Percentiles rank a stretch among this genome's conserved stretches.
phyloP scores from a whole-genome alignment of 148 eudicot genomes.

The Rhododendron williamsianum region DNA sequence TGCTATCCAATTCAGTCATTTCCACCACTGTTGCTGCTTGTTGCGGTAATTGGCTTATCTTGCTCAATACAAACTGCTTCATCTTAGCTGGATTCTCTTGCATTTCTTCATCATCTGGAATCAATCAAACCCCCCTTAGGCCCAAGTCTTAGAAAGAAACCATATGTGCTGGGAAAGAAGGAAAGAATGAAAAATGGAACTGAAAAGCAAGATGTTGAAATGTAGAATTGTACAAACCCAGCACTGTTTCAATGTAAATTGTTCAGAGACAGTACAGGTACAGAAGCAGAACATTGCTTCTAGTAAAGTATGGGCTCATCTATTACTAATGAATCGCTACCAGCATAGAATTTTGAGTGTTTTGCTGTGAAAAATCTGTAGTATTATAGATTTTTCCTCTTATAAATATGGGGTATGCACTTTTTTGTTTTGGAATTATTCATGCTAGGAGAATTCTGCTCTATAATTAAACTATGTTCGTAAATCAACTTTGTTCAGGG shows the following conservation, averaged over 20 bases:
- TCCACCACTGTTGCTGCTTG: constrained; percentile 12
- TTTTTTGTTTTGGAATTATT: neutral
- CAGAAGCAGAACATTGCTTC: neutral
- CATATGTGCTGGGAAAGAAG: neutral
- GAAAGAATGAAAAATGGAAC: neutral
- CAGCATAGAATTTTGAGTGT: neutral
- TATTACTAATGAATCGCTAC: neutral
- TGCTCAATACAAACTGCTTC: constrained; percentile 39
- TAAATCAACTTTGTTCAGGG: neutral
- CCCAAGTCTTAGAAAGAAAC: neutral
- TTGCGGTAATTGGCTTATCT: constrained; percentile 17
- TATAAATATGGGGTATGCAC: neutral
- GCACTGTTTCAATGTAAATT: neutral
- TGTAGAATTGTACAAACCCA: neutral
- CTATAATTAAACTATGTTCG: neutral
- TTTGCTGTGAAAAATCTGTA: neutral
- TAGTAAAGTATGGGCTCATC: neutral
- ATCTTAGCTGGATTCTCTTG: constrained; percentile 23
- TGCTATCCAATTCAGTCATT: constrained; percentile 19
- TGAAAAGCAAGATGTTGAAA: neutral
- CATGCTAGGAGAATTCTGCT: neutral
- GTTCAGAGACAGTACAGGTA: neutral
- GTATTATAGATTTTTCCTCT: neutral
- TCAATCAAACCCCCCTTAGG: neutral
- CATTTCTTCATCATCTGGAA: constrained; percentile 27